phyloP scores from a whole-genome alignment of 352 stramenopile genomes.

The Peronospora farinosa region DNA sequence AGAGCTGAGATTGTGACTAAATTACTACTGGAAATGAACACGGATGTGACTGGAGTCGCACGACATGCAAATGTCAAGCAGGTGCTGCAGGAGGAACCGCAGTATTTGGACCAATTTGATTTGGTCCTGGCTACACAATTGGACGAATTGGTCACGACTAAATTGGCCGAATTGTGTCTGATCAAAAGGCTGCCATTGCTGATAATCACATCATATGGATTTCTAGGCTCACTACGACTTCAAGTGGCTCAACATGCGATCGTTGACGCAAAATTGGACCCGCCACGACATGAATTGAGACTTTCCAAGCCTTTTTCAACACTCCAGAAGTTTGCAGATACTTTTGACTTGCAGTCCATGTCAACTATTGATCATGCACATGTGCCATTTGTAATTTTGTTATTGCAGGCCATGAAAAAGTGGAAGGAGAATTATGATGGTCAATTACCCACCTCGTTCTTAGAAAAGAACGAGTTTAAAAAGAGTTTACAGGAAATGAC shows the following conservation, averaged over 20 bases:
- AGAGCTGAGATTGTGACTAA: constrained; percentile 79
- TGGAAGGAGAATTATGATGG: constrained; percentile 50
- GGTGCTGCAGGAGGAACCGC: constrained; percentile 48
- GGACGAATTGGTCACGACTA: constrained; percentile 42
- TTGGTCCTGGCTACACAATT: constrained; percentile 88
- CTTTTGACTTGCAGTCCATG: constrained; percentile 62
- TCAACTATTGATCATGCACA: constrained; percentile 86
- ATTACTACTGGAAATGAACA: constrained; percentile 93
- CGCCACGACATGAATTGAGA: constrained; percentile 85
- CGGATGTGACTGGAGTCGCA: constrained; percentile 77
- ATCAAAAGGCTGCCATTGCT: constrained; percentile 76
- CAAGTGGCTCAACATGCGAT: constrained; percentile 82
- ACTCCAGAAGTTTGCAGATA: constrained; percentile 46
- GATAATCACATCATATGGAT: constrained; percentile 82
- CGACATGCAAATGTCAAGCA: constrained; percentile 41
- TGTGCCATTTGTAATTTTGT: constrained; percentile 91
- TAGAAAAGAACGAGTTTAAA: constrained; percentile 91
- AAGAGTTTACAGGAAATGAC: constrained; percentile 54
- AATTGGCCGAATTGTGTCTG: constrained; percentile 68
- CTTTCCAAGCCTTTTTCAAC: constrained; percentile 69
- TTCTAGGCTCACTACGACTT: constrained; percentile 90
- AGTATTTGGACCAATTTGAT: constrained; percentile 62
- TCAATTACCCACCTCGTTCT: constrained; percentile 58
- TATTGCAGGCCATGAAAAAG: constrained; percentile 62
- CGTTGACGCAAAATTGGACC: constrained; percentile 86